A percentile compares a stretch with the other conserved stretches of the same genome.
Evolutionary conservation across 192 early-diverging fungal genomes (phyloP).

Genomic region (Coemansia sp.): DNA sequence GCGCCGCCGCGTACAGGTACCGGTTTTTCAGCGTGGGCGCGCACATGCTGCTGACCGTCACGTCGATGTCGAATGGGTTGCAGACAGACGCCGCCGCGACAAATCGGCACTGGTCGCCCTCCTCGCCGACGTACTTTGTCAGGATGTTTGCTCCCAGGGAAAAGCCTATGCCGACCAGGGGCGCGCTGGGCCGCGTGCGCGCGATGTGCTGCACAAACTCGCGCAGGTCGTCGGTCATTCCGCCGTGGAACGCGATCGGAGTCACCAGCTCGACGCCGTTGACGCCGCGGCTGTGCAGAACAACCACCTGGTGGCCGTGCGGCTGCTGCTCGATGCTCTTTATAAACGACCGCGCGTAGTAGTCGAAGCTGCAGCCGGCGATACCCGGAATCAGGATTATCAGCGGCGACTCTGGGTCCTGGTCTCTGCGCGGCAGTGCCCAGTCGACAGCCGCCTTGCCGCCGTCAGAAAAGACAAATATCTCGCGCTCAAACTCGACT

Average conservation of each 20-base stretch:
- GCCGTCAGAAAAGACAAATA: conserved; percentile 49
- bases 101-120: conserved; percentile 69
- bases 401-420: conserved; percentile 20
- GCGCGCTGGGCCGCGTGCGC: conserved; percentile 59
- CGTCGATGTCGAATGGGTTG: conserved; percentile 83
- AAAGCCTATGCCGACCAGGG: conserved; percentile 82
- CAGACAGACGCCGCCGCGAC: conserved; percentile 75
- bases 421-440: conserved; percentile 27
- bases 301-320: conserved; percentile 70
- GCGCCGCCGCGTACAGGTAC: conserved; percentile 58
- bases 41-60: conserved; percentile 46
- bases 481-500: conserved; percentile 42
- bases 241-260: conserved; percentile 76
- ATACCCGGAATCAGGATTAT: conserved; percentile 43
- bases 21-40: conserved; percentile 55
- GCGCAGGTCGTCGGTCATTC: conserved; percentile 74
- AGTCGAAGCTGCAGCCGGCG: conserved; percentile 46
- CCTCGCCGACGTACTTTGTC: conserved; percentile 86
- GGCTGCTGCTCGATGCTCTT: conserved; percentile 34
- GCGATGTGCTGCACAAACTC: conserved; percentile 36
- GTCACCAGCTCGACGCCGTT: conserved; percentile 71
- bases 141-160: conserved; percentile 91
- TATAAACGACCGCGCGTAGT: conserved; percentile 50
- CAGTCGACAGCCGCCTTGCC: conserved; percentile 46
- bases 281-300: conserved; percentile 87